Conservation (phyloP, 2,329 filamentous ascomycete species). For the Fusarium protoensiforme region DNA sequence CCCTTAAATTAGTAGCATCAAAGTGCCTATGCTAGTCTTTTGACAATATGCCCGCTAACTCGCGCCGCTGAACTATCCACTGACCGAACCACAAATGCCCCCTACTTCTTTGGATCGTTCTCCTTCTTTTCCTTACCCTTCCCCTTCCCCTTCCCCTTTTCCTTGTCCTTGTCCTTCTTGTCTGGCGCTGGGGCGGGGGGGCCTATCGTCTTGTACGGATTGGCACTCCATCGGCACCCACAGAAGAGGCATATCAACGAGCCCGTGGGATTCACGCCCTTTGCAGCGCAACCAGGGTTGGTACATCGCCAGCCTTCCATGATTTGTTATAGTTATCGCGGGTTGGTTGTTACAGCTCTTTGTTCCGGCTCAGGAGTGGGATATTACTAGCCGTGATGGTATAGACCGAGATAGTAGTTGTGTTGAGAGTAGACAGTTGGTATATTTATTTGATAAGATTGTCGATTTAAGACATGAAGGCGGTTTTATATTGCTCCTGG, state of each 20-base stretch:
- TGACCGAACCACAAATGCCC: background rate
- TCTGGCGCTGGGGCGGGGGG: background rate
- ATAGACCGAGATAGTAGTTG: background rate
- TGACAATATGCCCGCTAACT: background rate
- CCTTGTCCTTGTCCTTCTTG: background rate
- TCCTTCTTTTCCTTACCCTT: conserved; percentile 1
- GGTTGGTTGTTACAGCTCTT: background rate
- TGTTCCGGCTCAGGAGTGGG: background rate
- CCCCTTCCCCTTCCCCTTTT: background rate
- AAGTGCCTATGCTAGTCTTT: background rate
- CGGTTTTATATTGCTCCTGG: background rate
- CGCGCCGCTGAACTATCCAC: too few species aligned
- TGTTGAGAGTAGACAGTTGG: background rate
- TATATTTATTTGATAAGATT: background rate
- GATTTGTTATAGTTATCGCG: background rate
- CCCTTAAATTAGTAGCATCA: background rate
- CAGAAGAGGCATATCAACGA: background rate
- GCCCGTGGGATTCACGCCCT: background rate
- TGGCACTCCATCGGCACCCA: background rate
- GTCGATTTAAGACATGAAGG: background rate
- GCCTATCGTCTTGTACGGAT: background rate
- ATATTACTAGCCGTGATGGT: background rate
- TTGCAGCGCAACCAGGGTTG: background rate
- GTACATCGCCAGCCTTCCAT: conserved; percentile 3
- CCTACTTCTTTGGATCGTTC: background rate